Evolutionary conservation across 176 grass and related monocot species (phyloP), one percentile per base, ranked within the genome.

Genomic region (Oryza brachyantha): DNA sequence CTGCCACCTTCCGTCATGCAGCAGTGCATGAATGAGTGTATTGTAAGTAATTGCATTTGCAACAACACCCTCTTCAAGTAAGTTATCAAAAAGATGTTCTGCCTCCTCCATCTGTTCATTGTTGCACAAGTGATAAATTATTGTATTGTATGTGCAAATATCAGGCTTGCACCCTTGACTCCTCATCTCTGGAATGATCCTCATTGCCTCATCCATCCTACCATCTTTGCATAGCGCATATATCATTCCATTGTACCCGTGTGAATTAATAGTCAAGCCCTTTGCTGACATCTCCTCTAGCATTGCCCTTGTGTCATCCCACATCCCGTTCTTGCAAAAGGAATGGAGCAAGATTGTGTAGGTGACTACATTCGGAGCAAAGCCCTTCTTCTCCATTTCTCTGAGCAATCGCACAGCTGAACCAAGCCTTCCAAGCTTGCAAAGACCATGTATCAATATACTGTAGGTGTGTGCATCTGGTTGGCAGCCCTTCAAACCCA

Each of bases 231-330:
- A 88, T 58, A 92, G 45, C 3, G 85, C 89, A 85, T 92, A 86
- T 77, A 98, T 90, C 46, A 98, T 82, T 28, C 95, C 91, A 78
- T 98, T 98, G 80, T 92, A 98, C 63, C 92, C 92, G 42, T 83
- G 72, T 19, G 50, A 76, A 64, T 94, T 98, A 72, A 94, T 52
- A 79, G 8, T 77, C 26, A 90, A 74, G 17, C 87, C 87, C 68
- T 90, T 98, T 41, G 69, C 73, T 4, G 77, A 85, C 89, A 97
- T 94, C 71, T 89, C 87, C 72, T 87, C 80, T 43, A 85, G 1
- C 31, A 90, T 68, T 75, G 74, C 68, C 66, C 77, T 90, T 58
- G 78, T 77, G 38, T 98, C 79, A 70, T 82, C 85, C 92, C 95
- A 92, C 88, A 72, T 83, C 37, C 95, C 85, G 78, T 77, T 78